phyloP scores from a whole-genome alignment of 116 monocot genomes.

The Papilionanthe hybrid region DNA sequence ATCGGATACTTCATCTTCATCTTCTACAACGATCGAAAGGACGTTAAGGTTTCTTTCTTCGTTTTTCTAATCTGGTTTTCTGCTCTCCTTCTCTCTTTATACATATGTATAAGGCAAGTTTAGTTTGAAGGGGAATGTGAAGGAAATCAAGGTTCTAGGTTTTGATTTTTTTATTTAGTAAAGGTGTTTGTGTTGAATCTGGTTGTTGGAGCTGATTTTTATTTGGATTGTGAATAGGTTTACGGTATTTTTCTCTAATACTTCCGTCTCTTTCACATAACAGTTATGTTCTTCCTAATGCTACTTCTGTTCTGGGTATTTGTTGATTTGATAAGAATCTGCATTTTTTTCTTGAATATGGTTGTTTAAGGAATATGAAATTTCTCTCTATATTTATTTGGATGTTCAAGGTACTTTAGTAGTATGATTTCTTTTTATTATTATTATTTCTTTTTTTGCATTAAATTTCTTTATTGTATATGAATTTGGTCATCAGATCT shows the following conservation, averaged over 20 bases:
- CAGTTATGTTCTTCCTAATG: not conserved
- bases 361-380: not conserved
- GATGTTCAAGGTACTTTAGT: not conserved
- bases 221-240: not conserved
- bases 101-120: too few relatives aligned
- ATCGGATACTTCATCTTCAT: conserved; percentile 62
- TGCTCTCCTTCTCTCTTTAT: not conserved
- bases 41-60: conserved; percentile 16
- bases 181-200: not conserved
- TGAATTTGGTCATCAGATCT: not conserved
- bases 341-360: not conserved
- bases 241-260: not conserved
- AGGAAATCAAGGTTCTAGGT: not conserved
- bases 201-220: not conserved
- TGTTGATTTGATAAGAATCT: not conserved
- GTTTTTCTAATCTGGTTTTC: not conserved
- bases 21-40: conserved; percentile 22
- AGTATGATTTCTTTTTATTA: not conserved
- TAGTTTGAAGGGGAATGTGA: not conserved
- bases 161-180: not conserved
- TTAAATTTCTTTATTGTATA: not conserved
- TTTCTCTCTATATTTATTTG: not conserved
- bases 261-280: not conserved
- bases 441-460: not conserved
- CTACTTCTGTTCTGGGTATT: not conserved